phyloP scores from a whole-genome alignment of 2,329 filamentous ascomycete species.

The Penicillium sp. region DNA sequence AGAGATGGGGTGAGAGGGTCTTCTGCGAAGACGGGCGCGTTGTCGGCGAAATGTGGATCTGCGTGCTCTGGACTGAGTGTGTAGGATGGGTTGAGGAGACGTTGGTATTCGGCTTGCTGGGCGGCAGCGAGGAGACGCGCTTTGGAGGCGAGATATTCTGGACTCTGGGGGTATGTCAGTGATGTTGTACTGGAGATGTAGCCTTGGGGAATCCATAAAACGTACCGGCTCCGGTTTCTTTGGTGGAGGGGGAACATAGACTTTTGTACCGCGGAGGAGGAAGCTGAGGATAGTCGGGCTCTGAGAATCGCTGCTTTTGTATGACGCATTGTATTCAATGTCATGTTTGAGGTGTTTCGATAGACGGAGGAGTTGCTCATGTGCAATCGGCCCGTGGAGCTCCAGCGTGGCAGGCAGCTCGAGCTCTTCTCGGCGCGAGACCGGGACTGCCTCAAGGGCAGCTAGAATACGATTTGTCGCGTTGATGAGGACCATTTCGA shows the following conservation, averaged over 20 bases:
- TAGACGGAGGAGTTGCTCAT: constrained; percentile 45
- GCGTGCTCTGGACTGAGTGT: constrained; percentile 50
- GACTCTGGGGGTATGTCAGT: constrained; percentile 50
- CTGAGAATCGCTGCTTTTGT: background rate
- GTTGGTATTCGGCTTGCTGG: constrained; percentile 79
- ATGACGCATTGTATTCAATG: constrained; percentile 13
- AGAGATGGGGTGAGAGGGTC: constrained; percentile 56
- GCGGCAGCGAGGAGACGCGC: constrained; percentile 78
- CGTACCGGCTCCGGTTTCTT: constrained; percentile 77
- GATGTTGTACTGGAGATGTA: background rate
- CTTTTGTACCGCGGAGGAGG: constrained; percentile 70
- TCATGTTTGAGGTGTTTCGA: constrained; percentile 33
- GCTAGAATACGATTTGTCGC: constrained; percentile 45
- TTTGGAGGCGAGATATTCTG: constrained; percentile 88
- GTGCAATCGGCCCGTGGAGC: constrained; percentile 44
- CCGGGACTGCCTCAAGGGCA: constrained; percentile 43
- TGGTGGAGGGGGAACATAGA: constrained; percentile 80
- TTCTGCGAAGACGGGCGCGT: constrained; percentile 15
- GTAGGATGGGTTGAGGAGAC: constrained; percentile 68
- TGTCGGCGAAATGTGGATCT: constrained; percentile 42
- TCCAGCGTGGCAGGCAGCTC: constrained; percentile 36
- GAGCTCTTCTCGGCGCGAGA: constrained; percentile 36
- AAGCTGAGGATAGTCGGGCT: constrained; percentile 61
- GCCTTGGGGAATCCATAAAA: constrained; percentile 14
- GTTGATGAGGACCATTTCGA: constrained; percentile 47